These are phyloP conservation scores for Phytophthora aleatoria DNA, from an alignment of 352 stramenopile genomes.

Conservation along the genomic window DNA sequence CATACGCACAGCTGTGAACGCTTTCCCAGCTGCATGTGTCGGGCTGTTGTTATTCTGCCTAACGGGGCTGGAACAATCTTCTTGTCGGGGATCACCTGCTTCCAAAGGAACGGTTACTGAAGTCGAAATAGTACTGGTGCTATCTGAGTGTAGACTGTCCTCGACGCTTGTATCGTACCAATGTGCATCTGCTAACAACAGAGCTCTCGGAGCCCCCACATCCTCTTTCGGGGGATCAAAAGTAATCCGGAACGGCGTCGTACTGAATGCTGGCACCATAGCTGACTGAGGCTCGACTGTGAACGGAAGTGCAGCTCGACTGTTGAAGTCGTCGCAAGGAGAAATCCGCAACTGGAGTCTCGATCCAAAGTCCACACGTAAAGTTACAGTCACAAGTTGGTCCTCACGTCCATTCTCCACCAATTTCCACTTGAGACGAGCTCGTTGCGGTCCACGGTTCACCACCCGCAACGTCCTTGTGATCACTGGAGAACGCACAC, in stretches of 20 bases:
- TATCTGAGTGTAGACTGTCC: not conserved
- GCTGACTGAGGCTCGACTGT: conserved; percentile 40
- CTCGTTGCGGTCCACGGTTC: conserved; percentile 68
- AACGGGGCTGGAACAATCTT: conserved; percentile 12
- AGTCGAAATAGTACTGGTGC: conserved; percentile 9
- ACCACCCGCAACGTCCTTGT: conserved; percentile 63
- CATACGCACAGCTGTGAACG: conserved; percentile 67
- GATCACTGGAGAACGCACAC: conserved; percentile 43
- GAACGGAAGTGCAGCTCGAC: conserved; percentile 41
- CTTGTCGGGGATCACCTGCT: conserved; percentile 11
- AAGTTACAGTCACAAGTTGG: conserved; percentile 57
- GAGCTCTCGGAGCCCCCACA: conserved; percentile 29
- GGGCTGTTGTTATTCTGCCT: conserved; percentile 15
- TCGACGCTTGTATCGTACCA: conserved; percentile 49
- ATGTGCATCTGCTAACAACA: conserved; percentile 69
- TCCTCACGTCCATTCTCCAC: conserved; percentile 51
- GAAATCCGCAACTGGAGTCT: conserved; percentile 52
- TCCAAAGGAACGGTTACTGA: conserved; percentile 5
- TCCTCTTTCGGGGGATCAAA: conserved; percentile 37
- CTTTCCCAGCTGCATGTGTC: conserved; percentile 52
- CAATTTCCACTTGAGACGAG: conserved; percentile 65
- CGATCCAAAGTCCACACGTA: conserved; percentile 58
- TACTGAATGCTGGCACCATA: conserved; percentile 33
- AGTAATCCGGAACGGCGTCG: conserved; percentile 54
- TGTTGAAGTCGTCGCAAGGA: conserved; percentile 35